Evolutionary conservation across 176 grass and related monocot species (phyloP), one percentile per base, ranked within the genome.

Genomic region (Metroxylon sagu): DNA sequence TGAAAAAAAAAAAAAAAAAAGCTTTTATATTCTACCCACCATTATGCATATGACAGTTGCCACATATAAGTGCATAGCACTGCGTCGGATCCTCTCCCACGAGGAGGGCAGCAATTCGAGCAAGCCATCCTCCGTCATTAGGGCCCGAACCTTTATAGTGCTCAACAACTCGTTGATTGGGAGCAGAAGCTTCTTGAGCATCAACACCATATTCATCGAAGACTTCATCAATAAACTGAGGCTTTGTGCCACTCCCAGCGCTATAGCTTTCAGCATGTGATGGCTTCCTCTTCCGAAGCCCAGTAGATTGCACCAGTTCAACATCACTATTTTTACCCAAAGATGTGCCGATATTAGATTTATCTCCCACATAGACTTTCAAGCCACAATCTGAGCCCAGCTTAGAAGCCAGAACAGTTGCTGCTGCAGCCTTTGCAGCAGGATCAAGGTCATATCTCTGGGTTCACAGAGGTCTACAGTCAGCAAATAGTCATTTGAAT

Each of bases 11-110:
- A 26, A 71, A 57, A 19, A 52, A 59, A 15, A 49, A 80, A 53
- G n/a, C n/a, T n/a, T 35, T 8, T 10, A 35, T 54, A n/a, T 4
- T 30, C 10, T 29, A 64, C 71, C 16, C 68, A 98, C 88, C 88
- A 59, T 98, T 93, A 82, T 98, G 88, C 84, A 89, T 89, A 82
- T 83, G 84, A 25, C 93, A 98, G 29, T 83, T 80, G 56, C 70
- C 70, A 80, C 88, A 98, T 68, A 98, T 89, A 12, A 98, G 79
- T 0, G 88, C 93, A 30, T 88, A 92, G 66, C 93, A 89, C 28
- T 92, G 88, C 25, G 94, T 92, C 49, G 84, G 94, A 83, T 98
- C 87, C 71, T 98, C 88, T n/a, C 94, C 94, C 48, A 98, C 94
- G 67, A 98, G 85, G 25, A 93, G 49, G 25, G 88, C 94, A 54